Conservation (phyloP, 2,329 filamentous ascomycete genomes). For the Calonectria pteridis region DNA sequence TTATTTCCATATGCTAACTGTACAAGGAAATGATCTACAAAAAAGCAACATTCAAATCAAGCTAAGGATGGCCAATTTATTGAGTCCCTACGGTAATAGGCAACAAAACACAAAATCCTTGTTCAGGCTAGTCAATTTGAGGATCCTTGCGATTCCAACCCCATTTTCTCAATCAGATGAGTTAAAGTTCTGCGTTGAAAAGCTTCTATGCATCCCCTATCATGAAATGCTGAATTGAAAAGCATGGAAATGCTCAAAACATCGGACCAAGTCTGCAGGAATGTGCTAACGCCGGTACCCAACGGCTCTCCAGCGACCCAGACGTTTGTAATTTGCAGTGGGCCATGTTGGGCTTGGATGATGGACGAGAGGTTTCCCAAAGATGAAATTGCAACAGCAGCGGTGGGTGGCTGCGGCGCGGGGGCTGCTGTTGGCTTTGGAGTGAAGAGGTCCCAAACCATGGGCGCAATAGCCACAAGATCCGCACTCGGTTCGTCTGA, state of each 20-base stretch:
- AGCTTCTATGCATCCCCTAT: background rate
- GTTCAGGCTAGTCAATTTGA: background rate
- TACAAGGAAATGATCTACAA: too few species aligned
- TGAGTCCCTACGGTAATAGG: too few species aligned
- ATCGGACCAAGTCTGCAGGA: background rate
- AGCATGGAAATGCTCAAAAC: background rate
- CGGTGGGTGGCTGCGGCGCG: background rate
- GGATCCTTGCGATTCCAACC: background rate
- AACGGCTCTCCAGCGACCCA: slow-evolving; percentile 6
- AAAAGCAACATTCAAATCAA: too few species aligned
- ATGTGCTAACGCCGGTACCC: slow-evolving; percentile 8
- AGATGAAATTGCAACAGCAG: slow-evolving; percentile 4
- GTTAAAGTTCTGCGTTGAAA: background rate
- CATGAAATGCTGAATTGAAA: background rate
- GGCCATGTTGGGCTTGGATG: background rate
- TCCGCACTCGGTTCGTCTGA: background rate
- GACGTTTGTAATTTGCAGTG: background rate
- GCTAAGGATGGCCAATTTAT: too few species aligned
- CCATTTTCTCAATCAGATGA: background rate
- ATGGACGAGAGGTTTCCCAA: background rate
- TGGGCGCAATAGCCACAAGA: background rate
- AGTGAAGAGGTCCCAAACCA: slow-evolving; percentile 10
- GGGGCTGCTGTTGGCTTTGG: background rate
- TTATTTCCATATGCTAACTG: too few species aligned
- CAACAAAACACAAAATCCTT: background rate